Conservation (phyloP, 768 basidiomycete species). For the Nidula microcarpa region DNA sequence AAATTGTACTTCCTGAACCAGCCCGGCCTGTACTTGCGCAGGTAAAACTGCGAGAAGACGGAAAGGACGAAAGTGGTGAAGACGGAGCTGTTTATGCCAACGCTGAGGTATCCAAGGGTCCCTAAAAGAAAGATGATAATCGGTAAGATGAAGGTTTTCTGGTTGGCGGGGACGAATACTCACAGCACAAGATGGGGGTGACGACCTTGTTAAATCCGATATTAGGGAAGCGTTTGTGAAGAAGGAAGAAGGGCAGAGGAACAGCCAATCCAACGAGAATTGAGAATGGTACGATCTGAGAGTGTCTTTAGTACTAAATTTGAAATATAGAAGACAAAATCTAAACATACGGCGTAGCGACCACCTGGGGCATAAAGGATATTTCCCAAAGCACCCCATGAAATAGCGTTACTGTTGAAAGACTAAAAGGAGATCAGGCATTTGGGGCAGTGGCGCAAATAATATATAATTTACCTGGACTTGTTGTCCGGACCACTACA, state of each 20-base stretch:
- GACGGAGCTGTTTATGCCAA: slow-evolving; percentile 55
- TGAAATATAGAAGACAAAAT: slow-evolving; percentile 11
- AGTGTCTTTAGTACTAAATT: too few relatives aligned
- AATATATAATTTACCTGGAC: slow-evolving; percentile 19
- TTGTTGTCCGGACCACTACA: slow-evolving; percentile 47
- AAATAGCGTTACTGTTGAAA: slow-evolving; percentile 45
- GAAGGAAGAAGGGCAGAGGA: slow-evolving; percentile 54
- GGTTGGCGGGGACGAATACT: not conserved
- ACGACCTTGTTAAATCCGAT: slow-evolving; percentile 43
- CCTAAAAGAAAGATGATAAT: slow-evolving; percentile 14
- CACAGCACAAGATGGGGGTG: slow-evolving; percentile 45
- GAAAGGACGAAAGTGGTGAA: slow-evolving; percentile 42
- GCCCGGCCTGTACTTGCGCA: slow-evolving; percentile 35
- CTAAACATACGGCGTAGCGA: slow-evolving; percentile 37
- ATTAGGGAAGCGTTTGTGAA: slow-evolving; percentile 46
- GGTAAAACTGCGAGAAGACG: slow-evolving; percentile 44
- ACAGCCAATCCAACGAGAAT: slow-evolving; percentile 48
- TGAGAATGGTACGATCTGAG: slow-evolving; percentile 41
- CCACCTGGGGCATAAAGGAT: slow-evolving; percentile 41
- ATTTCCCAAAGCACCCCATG: slow-evolving; percentile 56
- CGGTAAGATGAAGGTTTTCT: not conserved
- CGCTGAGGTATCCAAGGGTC: slow-evolving; percentile 44
- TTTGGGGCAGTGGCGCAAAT: not conserved
- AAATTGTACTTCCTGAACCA: slow-evolving; percentile 55
- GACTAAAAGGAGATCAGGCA: slow-evolving; percentile 13